Evolutionary conservation across 139 green algal genomes (phyloP), one percentile per base, ranked within the genome.

Genomic region (Micromonas pusilla): DNA sequence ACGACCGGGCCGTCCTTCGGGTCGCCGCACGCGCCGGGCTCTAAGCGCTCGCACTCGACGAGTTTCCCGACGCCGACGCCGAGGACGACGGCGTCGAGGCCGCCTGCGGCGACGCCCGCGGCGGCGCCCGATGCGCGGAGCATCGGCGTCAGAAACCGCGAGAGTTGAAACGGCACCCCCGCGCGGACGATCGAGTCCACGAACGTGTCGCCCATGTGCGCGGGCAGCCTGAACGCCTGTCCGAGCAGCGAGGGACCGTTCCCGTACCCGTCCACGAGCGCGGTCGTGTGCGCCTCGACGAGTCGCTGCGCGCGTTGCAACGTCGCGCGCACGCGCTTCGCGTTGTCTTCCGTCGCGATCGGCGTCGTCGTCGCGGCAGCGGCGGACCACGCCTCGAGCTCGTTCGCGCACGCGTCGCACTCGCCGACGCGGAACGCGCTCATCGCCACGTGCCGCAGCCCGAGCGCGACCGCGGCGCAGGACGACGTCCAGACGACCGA

Each of bases 161-260:
- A 84, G 52, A 92, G 72, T 85, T 98, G 93, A 85, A 98, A 99
- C 21, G 94, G 90, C 67, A 98, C 80, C 71, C 84, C 91, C 23
- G 86, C 87, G 6, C 93, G 86, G 63, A 97, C 88, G 82, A 96
- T 91, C 4, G 71, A 74, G 34, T 83, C 78, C 25, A 67, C 78
- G 39, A 70, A 79, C 52, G 86, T 86, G 64, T 88, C 80, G 4
- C 79, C 79, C 3, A 83, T 73, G 80, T 90, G 70, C 0, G 72
- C 39, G 23, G 83, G 57, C 54, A 98, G 73, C 30, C 89, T 91
- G 30, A 98, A 87, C 0, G 87, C 91, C 0, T 70, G 32, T 21
- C 92, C 94, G 52, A 98, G 83, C n/a, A 28, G 39, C 30, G 60
- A 3, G 2, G 72, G 37, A 0, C 88, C 87, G 2, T 71, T 0